Percentiles rank a stretch among this genome's conserved stretches.
These are phyloP conservation scores for Ophiostoma sp. DNA, from an alignment of 2,329 filamentous ascomycete genomes.

Conservation along the genomic window DNA sequence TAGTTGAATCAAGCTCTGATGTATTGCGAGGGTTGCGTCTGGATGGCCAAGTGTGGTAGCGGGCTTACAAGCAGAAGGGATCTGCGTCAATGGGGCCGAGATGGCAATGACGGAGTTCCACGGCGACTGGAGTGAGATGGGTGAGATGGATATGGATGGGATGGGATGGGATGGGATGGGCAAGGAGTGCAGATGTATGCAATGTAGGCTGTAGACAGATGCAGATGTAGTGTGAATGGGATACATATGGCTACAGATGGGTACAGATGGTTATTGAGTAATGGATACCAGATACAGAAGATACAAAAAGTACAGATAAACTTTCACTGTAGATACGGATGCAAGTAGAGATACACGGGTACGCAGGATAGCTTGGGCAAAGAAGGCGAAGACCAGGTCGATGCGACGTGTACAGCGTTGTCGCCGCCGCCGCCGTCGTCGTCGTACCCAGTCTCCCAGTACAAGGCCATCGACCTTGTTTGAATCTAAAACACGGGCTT, in stretches of 20 bases:
- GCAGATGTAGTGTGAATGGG: not conserved
- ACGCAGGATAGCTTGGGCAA: not conserved
- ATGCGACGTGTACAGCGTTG: not conserved
- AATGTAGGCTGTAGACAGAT: not conserved
- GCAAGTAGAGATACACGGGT: not conserved
- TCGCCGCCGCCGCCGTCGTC: no score
- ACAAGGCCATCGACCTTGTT: not conserved
- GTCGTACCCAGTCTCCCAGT: no score
- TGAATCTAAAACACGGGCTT: not conserved
- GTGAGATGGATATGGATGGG: no score
- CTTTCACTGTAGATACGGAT: not conserved
- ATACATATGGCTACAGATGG: not conserved
- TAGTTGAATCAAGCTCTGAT: no score
- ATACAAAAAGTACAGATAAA: not conserved
- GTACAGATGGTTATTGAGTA: no score
- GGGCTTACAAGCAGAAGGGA: not conserved
- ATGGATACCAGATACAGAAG: not conserved
- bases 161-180: not conserved
- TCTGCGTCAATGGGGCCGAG: not conserved
- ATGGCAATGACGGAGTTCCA: not conserved
- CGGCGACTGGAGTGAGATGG: no score
- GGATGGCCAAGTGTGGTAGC: not conserved
- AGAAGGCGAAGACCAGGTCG: not conserved
- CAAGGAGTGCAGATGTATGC: not conserved
- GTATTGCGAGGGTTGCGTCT: not conserved